A percentile compares a stretch with the other conserved stretches of the same genome.
Evolutionary conservation across 2,329 filamentous ascomycete genomes (phyloP).

Genomic region (Penicillium olsonii): DNA sequence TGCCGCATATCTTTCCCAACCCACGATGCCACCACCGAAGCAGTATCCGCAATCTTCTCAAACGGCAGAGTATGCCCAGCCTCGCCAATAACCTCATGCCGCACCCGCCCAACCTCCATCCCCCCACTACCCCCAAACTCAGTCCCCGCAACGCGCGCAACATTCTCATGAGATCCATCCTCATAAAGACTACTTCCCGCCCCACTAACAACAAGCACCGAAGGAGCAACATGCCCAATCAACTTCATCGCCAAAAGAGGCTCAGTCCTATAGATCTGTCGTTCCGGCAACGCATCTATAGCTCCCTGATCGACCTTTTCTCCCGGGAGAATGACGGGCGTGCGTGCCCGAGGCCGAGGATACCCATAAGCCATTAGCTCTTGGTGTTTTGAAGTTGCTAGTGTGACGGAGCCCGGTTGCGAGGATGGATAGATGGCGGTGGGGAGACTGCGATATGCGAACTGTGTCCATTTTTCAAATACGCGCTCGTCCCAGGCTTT

Average conservation of each 20-base stretch:
- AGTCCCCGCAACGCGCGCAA: constrained; percentile 31
- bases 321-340: background rate
- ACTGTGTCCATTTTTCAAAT: constrained; percentile 65
- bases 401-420: constrained; percentile 52
- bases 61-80: constrained; percentile 28
- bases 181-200: constrained; percentile 24
- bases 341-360: background rate
- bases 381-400: constrained; percentile 74
- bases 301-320: background rate
- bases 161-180: constrained; percentile 25
- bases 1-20: background rate
- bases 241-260: constrained; percentile 6
- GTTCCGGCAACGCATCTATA: background rate
- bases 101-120: constrained; percentile 54
- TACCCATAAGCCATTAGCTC: background rate
- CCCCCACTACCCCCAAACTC: constrained; percentile 35
- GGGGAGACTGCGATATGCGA: constrained; percentile 68
- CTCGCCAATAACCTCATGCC: constrained; percentile 22
- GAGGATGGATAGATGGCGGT: constrained; percentile 39
- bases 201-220: constrained; percentile 11
- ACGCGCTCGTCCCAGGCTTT: constrained; percentile 73
- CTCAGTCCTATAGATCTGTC: constrained; percentile 1
- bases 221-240: constrained; percentile 11
- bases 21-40: constrained; percentile 17
- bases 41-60: constrained; percentile 28